These are phyloP conservation scores for Eucalyptus tenuipes DNA, from an alignment of 345 rosid genomes.

Conservation along the genomic window DNA sequence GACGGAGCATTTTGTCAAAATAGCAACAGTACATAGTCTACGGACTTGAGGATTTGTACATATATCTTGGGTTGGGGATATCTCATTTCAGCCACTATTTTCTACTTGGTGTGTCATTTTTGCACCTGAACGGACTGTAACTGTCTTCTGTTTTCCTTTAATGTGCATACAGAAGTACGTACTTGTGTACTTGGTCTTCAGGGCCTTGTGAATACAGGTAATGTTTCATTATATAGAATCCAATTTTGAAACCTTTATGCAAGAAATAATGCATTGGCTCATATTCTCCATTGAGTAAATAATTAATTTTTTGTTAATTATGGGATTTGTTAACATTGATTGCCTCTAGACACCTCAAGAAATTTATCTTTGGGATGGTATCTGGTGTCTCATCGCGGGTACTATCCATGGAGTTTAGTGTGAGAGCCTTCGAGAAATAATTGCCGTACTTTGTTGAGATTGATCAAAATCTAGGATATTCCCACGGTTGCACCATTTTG, in stretches of 20 bases:
- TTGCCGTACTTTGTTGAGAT: neutral
- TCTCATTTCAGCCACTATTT: neutral
- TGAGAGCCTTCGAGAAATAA: neutral
- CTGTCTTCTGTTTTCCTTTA: neutral
- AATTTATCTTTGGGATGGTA: neutral
- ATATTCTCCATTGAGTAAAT: neutral
- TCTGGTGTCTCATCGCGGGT: neutral
- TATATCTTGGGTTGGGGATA: neutral
- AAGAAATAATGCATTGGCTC: neutral
- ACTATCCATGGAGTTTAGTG: neutral
- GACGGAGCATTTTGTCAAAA: neutral
- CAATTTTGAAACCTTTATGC: neutral
- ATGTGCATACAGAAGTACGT: conserved; percentile 34
- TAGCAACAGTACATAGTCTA: neutral
- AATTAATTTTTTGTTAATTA: neutral
- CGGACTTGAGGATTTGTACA: neutral
- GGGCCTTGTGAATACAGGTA: conserved; percentile 49
- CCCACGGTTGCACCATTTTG: neutral
- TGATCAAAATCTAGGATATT: neutral
- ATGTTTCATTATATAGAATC: neutral
- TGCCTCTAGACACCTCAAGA: neutral
- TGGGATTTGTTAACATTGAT: neutral
- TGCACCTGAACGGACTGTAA: neutral
- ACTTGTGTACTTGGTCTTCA: conserved; percentile 37
- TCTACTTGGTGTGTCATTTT: neutral